A percentile compares a stretch with the other conserved stretches of the same genome.
phyloP scores from a whole-genome alignment of 768 basidiomycete species.

The Clitopilus passeckerianus region DNA sequence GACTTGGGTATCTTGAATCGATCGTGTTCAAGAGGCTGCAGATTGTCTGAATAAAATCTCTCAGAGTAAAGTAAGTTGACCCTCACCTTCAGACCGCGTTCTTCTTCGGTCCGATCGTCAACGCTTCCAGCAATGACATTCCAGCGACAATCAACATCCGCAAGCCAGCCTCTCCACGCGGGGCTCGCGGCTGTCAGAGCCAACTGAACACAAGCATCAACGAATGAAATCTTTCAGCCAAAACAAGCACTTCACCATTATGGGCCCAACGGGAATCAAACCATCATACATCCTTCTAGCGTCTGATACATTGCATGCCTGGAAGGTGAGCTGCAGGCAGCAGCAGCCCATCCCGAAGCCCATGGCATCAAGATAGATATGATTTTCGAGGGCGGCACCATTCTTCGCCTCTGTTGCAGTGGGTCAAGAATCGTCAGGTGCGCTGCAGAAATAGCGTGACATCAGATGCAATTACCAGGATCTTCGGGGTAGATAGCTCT shows the following conservation, averaged over 20 bases:
- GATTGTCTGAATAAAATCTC: no score
- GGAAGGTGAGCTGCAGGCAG: constrained; percentile 96
- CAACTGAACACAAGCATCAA: constrained; percentile 42
- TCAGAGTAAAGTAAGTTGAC: no score
- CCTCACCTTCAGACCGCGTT: constrained; percentile 77
- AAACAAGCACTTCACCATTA: constrained; percentile 59
- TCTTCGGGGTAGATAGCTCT: constrained; percentile 83
- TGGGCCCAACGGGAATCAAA: constrained; percentile 91
- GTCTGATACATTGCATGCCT: constrained; percentile 90
- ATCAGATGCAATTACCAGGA: constrained; percentile 41
- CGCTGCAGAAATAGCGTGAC: constrained; percentile 7
- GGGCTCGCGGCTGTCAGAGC: constrained; percentile 95
- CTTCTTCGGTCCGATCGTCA: constrained; percentile 94
- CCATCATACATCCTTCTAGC: constrained; percentile 94
- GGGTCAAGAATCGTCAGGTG: constrained; percentile 4
- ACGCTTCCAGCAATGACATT: constrained; percentile 99
- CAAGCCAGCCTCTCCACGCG: constrained; percentile 88
- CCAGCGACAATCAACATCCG: constrained; percentile 98
- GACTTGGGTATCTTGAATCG: constrained; percentile 89
- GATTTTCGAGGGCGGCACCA: constrained; percentile 83
- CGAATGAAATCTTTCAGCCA: no score
- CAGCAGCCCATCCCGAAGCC: constrained; percentile 99
- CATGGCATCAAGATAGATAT: constrained; percentile 99
- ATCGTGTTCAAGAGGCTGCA: constrained; percentile 71
- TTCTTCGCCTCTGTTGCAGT: constrained; percentile 70